Conservation (phyloP, 2,329 filamentous ascomycete species). For the Akanthomyces lecanii region DNA sequence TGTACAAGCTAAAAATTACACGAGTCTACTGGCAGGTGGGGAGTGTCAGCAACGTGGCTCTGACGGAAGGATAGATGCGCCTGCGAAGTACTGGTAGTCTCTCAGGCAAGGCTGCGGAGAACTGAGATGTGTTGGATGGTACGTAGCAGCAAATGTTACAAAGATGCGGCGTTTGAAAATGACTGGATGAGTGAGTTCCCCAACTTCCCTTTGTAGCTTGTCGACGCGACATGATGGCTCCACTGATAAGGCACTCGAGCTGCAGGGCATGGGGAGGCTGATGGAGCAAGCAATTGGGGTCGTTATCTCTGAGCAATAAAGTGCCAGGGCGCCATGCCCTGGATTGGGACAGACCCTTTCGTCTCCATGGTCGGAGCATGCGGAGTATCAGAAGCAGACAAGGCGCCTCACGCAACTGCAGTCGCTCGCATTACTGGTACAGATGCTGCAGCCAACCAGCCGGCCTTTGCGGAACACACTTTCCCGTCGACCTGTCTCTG, state of each 20-base stretch:
- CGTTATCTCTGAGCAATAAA: conserved; percentile 16
- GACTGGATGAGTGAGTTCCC: background rate
- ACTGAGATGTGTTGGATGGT: background rate
- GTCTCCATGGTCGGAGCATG: background rate
- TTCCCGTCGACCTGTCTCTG: background rate
- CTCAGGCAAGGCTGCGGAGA: background rate
- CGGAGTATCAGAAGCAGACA: background rate
- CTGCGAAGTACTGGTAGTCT: background rate
- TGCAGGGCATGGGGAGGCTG: background rate
- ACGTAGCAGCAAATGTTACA: background rate
- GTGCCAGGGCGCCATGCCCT: background rate
- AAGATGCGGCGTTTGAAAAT: background rate
- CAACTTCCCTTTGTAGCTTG: background rate
- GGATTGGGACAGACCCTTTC: background rate
- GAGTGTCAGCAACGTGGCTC: background rate
- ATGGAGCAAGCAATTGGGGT: background rate
- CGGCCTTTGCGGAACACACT: background rate
- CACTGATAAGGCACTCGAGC: conserved; percentile 13
- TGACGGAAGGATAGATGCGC: background rate
- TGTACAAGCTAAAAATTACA: background rate
- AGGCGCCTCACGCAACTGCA: background rate
- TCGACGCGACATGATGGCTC: background rate
- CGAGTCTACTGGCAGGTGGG: background rate
- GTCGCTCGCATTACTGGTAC: background rate
- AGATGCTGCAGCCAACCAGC: background rate